Base-by-base conservation (phyloP, 2,329 filamentous ascomycete species). In the Neophaeococcomyces aloes region DNA sequence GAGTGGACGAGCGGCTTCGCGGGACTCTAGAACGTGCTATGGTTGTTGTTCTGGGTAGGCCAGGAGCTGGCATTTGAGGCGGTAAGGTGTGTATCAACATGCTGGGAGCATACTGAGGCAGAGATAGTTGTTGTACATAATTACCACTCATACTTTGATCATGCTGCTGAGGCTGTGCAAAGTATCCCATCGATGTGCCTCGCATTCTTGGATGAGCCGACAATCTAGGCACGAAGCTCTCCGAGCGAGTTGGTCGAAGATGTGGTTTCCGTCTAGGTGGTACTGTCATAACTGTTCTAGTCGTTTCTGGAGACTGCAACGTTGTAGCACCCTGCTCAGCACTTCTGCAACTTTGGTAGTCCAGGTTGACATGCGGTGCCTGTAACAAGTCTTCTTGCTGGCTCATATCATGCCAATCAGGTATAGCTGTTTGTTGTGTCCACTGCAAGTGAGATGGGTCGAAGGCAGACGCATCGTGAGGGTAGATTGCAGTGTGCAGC, bases 141-240 rank as follows among this genome's bases (percentile, higher is more conserved):
- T 2, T 31, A 15, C 14, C 14, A 15, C 17, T 27, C 13, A 7
- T 15, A 15, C 27, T 14, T 14, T 42, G 30, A 8, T 35, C n/a
- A 17, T 31, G 15, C 19, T 19, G 31, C 13, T 30, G 31, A 27
- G 39, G 30, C 19, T 42, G 30, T 19, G 27, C 15, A 21, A 27
- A 35, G 7, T 35, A 25, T 13, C 30, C 31, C 18, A 35, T 42
- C 2, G 39, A 35, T 10, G 21, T 14, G 13, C 30, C 31, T 14
- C 39, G 7, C 14, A 42, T 42, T 35, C 39, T 42, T 15, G 39
- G 30, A 15, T 29, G 39, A 27, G 30, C 34, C 14, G 39, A 34
- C 7, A 34, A 10, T 13, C 39, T 29, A 4, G 39, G 19, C 8
- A 42, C 39, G 15, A 17, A 35, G 19, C 39, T 42, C 19, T 42